A percentile compares a stretch with the other conserved stretches of the same genome.
These are phyloP conservation scores for Epicoccum sorghinum DNA, from an alignment of 2,329 filamentous ascomycete species.

Conservation along the genomic window DNA sequence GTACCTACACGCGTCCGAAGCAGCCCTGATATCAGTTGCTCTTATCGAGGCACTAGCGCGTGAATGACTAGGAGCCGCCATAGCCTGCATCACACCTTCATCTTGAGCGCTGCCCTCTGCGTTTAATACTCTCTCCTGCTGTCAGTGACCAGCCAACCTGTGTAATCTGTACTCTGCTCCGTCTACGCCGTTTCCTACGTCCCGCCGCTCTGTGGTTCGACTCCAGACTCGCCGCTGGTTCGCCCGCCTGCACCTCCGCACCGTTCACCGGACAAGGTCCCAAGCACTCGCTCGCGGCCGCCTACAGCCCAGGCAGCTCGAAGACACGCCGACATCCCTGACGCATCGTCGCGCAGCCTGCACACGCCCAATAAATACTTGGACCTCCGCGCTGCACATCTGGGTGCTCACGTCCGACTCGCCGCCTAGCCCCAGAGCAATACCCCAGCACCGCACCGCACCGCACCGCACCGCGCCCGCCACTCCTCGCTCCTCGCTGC, in stretches of 20 bases:
- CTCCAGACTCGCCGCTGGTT: conserved; percentile 9
- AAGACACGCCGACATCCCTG: background rate
- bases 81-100: conserved; percentile 19
- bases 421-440: conserved; percentile 5
- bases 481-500: background rate
- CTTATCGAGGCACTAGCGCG: background rate
- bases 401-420: conserved; percentile 15
- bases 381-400: conserved; percentile 10
- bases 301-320: conserved; percentile 14
- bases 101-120: conserved; percentile 17
- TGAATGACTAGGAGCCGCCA: conserved; percentile 19
- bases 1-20: conserved; percentile 12
- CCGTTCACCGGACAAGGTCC: conserved; percentile 12
- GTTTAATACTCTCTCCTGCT: background rate
- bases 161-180: background rate
- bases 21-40: conserved; percentile 7
- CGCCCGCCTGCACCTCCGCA: conserved; percentile 12
- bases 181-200: background rate
- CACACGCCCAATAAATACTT: background rate
- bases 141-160: too few species aligned
- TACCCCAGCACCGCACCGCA: conserved; percentile 14
- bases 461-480: conserved; percentile 6
- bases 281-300: conserved; percentile 13
- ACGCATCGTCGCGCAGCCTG: background rate
- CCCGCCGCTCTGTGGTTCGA: background rate